Conservation (phyloP, 2,329 filamentous ascomycete genomes). For the Calonectria ilicicola region DNA sequence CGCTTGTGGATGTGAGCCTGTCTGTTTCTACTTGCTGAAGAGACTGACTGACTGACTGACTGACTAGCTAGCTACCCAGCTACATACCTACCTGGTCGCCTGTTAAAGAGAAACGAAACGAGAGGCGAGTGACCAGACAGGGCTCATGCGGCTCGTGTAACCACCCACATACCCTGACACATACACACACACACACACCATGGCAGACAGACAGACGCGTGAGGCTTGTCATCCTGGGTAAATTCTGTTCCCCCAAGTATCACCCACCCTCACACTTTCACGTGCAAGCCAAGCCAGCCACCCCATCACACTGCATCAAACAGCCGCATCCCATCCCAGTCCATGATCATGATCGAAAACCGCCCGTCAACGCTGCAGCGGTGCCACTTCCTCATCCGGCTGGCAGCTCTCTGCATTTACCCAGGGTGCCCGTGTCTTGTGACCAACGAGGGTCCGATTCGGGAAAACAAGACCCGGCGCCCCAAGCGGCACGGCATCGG, state of each 20-base stretch:
- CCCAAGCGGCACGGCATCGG: conserved; percentile 3
- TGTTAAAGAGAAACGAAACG: not conserved
- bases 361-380: not conserved
- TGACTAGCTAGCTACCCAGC: no score
- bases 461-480: not conserved
- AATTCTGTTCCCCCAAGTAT: not conserved
- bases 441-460: not conserved
- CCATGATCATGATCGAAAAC: not conserved
- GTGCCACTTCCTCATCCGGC: not conserved
- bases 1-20: not conserved
- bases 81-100: not conserved
- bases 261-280: not conserved
- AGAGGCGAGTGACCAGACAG: no score
- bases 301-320: no score
- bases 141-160: not conserved
- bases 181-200: no score
- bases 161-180: no score
- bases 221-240: not conserved
- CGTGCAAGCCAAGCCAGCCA: not conserved
- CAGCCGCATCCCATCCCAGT: not conserved
- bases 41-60: not conserved
- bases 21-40: not conserved
- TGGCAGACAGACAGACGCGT: not conserved
- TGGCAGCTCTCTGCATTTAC: not conserved
- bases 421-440: not conserved